Conservation (phyloP, 768 basidiomycete genomes). For the Rhizopogon vinicolor region DNA sequence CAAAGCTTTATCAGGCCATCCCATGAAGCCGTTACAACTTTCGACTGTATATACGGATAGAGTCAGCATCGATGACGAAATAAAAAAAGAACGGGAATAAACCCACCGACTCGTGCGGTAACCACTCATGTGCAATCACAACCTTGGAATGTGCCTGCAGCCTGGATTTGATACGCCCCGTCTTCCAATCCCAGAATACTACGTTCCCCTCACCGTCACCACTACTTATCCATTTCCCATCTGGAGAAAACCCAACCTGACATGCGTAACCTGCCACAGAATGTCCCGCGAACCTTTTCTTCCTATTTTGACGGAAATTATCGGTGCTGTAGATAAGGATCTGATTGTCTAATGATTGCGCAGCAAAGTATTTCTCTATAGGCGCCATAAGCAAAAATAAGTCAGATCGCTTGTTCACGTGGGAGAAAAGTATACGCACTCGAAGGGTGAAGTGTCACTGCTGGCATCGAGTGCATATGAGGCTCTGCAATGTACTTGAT, state of each 20-base stretch:
- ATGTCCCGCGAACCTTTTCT: conserved; percentile 97
- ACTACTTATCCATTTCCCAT: conserved; percentile 97
- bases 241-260: conserved; percentile 95
- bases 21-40: conserved; percentile 96
- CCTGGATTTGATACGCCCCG: conserved; percentile 89
- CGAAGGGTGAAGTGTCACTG: conserved; percentile 92
- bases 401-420: conserved; percentile 1
- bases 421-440: conserved; percentile 51
- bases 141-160: conserved; percentile 90
- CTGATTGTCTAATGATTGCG: conserved; percentile 97
- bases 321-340: conserved; percentile 97
- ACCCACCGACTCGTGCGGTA: conserved; percentile 94
- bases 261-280: conserved; percentile 97
- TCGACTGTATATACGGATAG: conserved; percentile 54
- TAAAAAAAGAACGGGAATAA: neutral
- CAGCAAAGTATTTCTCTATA: conserved; percentile 92
- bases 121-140: conserved; percentile 97
- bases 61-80: conserved; percentile 7
- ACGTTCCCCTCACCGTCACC: conserved; percentile 94
- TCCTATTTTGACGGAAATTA: conserved; percentile 97
- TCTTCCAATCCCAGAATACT: conserved; percentile 99
- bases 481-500: conserved; percentile 99
- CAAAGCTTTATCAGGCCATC: conserved; percentile 98
- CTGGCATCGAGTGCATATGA: conserved; percentile 99
- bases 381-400: conserved; percentile 12